These are phyloP conservation scores for Ceratocystis cacaofunesta DNA, from an alignment of 2,329 filamentous ascomycete genomes.

Conservation along the genomic window DNA sequence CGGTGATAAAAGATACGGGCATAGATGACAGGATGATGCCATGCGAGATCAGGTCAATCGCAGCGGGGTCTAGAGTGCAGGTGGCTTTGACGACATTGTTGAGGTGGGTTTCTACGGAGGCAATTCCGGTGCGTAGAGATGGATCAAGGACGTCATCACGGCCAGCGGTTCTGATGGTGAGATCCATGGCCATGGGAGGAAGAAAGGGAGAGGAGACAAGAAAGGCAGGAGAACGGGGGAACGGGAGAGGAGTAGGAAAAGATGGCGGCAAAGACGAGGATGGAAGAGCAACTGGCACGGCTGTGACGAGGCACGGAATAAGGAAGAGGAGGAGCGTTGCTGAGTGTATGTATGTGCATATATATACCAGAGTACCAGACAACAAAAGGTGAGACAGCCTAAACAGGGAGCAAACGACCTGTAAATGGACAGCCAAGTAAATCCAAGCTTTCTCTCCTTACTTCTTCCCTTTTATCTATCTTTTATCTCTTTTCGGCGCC, in stretches of 20 bases:
- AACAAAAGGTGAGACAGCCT: not conserved
- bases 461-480: no score
- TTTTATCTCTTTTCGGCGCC: no score
- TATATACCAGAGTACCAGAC: not conserved
- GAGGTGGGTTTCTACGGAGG: constrained; percentile 10
- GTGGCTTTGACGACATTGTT: not conserved
- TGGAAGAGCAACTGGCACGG: no score
- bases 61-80: not conserved
- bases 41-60: constrained; percentile 2
- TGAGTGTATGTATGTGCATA: no score
- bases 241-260: no score
- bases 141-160: constrained; percentile 10
- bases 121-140: constrained; percentile 11
- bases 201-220: not conserved
- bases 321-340: no score
- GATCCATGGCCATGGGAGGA: not conserved
- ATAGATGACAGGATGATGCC: constrained; percentile 2
- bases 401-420: not conserved
- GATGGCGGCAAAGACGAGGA: no score
- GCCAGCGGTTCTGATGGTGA: constrained; percentile 1
- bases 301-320: no score
- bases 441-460: not conserved
- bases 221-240: not conserved
- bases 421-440: not conserved
- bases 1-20: constrained; percentile 5